Evolutionary conservation across 768 basidiomycete species (phyloP), one percentile per base, ranked within the genome.

Genomic region (Podaxis sp.): DNA sequence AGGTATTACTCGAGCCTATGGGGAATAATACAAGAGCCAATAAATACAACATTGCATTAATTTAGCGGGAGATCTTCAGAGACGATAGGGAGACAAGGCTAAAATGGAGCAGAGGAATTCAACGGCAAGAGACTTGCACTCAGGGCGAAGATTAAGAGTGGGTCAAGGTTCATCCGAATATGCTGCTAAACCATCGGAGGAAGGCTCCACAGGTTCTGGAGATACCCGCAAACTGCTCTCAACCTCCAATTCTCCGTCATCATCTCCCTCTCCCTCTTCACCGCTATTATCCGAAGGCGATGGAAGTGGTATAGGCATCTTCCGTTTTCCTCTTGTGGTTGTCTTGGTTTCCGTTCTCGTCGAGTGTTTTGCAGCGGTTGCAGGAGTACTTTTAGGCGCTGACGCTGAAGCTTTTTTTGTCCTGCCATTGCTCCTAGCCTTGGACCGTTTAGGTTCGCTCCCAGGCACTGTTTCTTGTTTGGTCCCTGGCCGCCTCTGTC

Each of bases 231-330:
- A 5, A 27, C 16, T 25, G 32, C 28, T 25, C 38, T 46, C 52
- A 27, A 37, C 35, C n/a, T 54, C 59, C n/a, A 25, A 50, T 35
- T 36, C 37, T 9, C 25, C 59, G 5, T 46, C 46, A 42, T 18
- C 59, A 44, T 36, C 42, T 38, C 23, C 59, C 21, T 46, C 46
- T 14, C 28, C 59, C 13, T 53, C 59, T 27, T 36, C 59, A 27
- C 53, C 44, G 32, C 35, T 53, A 35, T 51, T n/a, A 48, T 55
- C 51, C 23, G 47, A 55, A 55, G 59, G 59, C 21, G 53, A 11
- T 48, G 59, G 59, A 21, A 52, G 50, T 52, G 59, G 50, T 0
- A 36, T 60, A 44, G 59, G 59, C 13, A 42, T n/a, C 44, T 61
- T 48, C 52, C 53, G 52, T 37, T 51, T 61, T 47, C 59, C 52